phyloP scores from a whole-genome alignment of 352 stramenopile genomes.

The Phytophthora cajani region DNA sequence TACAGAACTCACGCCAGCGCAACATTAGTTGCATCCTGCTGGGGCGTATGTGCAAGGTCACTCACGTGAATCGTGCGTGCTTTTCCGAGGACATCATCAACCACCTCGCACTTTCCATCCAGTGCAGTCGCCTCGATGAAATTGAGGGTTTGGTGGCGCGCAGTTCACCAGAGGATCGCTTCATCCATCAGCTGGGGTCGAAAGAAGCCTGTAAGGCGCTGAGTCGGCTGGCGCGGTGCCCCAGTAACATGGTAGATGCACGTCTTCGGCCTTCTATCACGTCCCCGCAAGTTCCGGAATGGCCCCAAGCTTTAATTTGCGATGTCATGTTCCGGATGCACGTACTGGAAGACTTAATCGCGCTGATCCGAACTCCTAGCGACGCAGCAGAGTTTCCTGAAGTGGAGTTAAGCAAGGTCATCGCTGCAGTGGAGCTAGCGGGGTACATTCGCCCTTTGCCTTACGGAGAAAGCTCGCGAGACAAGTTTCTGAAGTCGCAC shows the following conservation, averaged over 20 bases:
- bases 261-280: constrained; percentile 54
- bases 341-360: constrained; percentile 72
- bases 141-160: constrained; percentile 48
- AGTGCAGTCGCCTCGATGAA: constrained; percentile 77
- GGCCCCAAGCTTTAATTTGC: constrained; percentile 69
- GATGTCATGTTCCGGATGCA: constrained; percentile 71
- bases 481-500: constrained; percentile 47
- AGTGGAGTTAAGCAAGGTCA: constrained; percentile 45
- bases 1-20: constrained; percentile 58
- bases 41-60: constrained; percentile 52
- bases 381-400: constrained; percentile 57
- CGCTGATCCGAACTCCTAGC: constrained; percentile 51
- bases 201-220: constrained; percentile 71
- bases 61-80: constrained; percentile 39
- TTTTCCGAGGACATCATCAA: constrained; percentile 70
- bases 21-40: constrained; percentile 82
- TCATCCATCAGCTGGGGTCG: constrained; percentile 55
- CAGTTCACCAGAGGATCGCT: constrained; percentile 39
- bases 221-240: constrained; percentile 57
- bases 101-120: constrained; percentile 73
- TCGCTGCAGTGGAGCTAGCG: constrained; percentile 63
- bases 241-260: constrained; percentile 44
- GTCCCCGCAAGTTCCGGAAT: constrained; percentile 51
- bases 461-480: constrained; percentile 52
- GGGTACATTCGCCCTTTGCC: constrained; percentile 72